Percentiles rank a stretch among this genome's conserved stretches.
These are phyloP conservation scores for Phtheirospermum japonicum DNA, from an alignment of 257 asterid genomes.

Conservation along the genomic window DNA sequence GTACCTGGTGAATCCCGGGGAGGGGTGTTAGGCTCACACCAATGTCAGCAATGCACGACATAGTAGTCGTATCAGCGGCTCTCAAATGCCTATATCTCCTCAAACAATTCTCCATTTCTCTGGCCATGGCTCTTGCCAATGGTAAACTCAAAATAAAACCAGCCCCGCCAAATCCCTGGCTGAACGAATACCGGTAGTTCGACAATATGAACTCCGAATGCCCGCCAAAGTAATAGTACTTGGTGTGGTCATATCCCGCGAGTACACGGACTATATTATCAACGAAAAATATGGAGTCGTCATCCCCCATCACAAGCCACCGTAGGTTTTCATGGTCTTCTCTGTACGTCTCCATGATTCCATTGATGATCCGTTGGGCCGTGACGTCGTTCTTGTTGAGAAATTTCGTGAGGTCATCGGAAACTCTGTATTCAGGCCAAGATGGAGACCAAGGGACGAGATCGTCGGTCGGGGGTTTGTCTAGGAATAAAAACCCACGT, in stretches of 20 bases:
- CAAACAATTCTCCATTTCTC: constrained; percentile 46
- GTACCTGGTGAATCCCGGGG: constrained; percentile 62
- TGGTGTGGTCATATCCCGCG: constrained; percentile 42
- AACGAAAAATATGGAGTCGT: constrained; percentile 59
- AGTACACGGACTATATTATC: constrained; percentile 62
- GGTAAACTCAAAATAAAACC: constrained; percentile 64
- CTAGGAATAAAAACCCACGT: constrained; percentile 46
- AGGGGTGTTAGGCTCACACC: constrained; percentile 54
- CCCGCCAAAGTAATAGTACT: constrained; percentile 55
- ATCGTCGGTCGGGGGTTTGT: constrained; percentile 35
- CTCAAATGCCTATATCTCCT: constrained; percentile 35
- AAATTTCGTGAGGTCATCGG: constrained; percentile 32
- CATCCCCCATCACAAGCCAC: constrained; percentile 79
- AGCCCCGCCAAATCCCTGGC: constrained; percentile 74
- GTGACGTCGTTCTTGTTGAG: constrained; percentile 28
- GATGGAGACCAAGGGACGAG: constrained; percentile 52
- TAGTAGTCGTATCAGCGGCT: constrained; percentile 54
- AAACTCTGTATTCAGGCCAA: constrained; percentile 48
- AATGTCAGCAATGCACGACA: constrained; percentile 62
- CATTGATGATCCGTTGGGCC: constrained; percentile 48
- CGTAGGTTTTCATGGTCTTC: constrained; percentile 42
- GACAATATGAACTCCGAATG: constrained; percentile 56
- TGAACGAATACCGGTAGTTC: constrained; percentile 48
- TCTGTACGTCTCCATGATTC: constrained; percentile 48
- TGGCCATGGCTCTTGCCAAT: constrained; percentile 46